Evolutionary conservation across 2,329 filamentous ascomycete species (phyloP).

Genomic region (Trichophyton mentagrophytes): DNA sequence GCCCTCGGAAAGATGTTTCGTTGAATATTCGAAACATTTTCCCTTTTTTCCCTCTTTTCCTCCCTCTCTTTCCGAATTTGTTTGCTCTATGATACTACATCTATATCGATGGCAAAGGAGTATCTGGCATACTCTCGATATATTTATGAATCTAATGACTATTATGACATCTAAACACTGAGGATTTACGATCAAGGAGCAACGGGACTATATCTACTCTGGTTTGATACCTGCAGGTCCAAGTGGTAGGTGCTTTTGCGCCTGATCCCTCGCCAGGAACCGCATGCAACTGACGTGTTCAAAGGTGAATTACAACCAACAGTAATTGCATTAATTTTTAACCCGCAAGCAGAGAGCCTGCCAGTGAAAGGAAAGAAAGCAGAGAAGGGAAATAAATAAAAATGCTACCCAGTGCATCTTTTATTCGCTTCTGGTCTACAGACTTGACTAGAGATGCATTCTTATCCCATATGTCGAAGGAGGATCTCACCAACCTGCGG

Average conservation of each 20-base stretch:
- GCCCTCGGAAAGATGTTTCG: background rate
- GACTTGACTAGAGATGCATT: constrained; percentile 24
- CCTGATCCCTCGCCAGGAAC: background rate
- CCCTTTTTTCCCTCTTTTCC: background rate
- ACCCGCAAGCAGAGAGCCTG: background rate
- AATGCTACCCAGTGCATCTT: constrained; percentile 15
- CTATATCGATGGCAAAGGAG: background rate
- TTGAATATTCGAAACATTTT: background rate
- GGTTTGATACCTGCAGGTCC: background rate
- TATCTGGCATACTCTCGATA: constrained; percentile 1
- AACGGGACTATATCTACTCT: background rate
- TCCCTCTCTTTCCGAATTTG: no score
- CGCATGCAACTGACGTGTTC: background rate
- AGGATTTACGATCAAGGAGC: background rate
- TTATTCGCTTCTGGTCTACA: constrained; percentile 27
- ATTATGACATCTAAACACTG: background rate
- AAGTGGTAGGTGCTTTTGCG: constrained; percentile 1
- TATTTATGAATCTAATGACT: background rate
- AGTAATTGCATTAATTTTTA: background rate
- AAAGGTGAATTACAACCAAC: background rate
- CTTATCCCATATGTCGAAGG: constrained; percentile 19
- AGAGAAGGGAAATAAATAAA: no score
- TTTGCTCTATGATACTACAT: background rate
- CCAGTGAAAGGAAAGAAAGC: no score
- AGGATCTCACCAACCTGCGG: constrained; percentile 25